phyloP scores from a whole-genome alignment of 257 asterid genomes.

The Fraxinus quadrangulata region DNA sequence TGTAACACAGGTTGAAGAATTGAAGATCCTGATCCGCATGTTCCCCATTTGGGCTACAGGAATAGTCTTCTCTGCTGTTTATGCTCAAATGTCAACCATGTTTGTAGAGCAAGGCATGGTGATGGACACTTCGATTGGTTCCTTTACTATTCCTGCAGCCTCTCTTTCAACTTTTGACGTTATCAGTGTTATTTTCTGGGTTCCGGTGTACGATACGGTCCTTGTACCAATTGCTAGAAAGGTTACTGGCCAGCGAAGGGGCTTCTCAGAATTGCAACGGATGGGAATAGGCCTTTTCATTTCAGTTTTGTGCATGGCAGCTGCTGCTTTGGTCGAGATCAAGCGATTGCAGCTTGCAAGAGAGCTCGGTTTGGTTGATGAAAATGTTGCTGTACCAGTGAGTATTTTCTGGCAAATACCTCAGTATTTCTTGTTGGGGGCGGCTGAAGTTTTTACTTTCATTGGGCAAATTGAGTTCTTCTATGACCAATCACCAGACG shows the following conservation, averaged over 20 bases:
- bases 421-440: slow-evolving; percentile 76
- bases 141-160: slow-evolving; percentile 88
- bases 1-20: slow-evolving; percentile 84
- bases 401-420: slow-evolving; percentile 82
- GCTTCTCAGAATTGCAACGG: slow-evolving; percentile 75
- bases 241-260: slow-evolving; percentile 67
- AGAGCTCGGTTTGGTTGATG: slow-evolving; percentile 49
- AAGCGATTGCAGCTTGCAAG: slow-evolving; percentile 51
- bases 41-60: slow-evolving; percentile 95
- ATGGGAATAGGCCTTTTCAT: slow-evolving; percentile 87
- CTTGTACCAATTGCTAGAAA: slow-evolving; percentile 73
- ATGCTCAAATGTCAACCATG: slow-evolving; percentile 89
- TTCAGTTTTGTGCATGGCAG: slow-evolving; percentile 72
- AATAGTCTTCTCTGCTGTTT: slow-evolving; percentile 82
- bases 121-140: slow-evolving; percentile 81
- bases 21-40: slow-evolving; percentile 84
- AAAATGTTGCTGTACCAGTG: slow-evolving; percentile 54
- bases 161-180: slow-evolving; percentile 81
- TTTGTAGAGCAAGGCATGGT: slow-evolving; percentile 94
- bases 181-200: slow-evolving; percentile 83
- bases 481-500: slow-evolving; percentile 92
- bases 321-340: slow-evolving; percentile 80
- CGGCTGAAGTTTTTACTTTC: slow-evolving; percentile 74
- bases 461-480: slow-evolving; percentile 89
- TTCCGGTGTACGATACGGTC: slow-evolving; percentile 75